phyloP scores from a whole-genome alignment of 2,329 filamentous ascomycete genomes.

The Trichoderma koningii region DNA sequence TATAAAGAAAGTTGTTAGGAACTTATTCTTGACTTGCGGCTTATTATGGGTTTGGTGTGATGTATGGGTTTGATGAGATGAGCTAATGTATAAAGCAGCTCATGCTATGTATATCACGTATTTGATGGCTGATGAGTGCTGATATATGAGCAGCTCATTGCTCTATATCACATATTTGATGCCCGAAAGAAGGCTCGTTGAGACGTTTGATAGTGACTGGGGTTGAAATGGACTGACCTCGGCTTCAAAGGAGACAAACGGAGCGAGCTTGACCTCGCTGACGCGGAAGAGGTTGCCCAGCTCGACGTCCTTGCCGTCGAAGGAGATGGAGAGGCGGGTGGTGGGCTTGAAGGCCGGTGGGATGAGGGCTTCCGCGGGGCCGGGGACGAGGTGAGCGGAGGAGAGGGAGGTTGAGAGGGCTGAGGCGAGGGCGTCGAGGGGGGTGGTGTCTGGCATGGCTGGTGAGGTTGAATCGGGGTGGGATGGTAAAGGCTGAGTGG shows the following conservation, averaged over 20 bases:
- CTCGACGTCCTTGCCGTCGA: constrained; percentile 39
- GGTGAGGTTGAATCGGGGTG: too few relatives aligned
- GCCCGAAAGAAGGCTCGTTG: not conserved
- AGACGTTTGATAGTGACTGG: too few relatives aligned
- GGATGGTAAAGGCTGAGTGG: too few relatives aligned
- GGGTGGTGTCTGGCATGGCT: not conserved
- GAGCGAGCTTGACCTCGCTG: constrained; percentile 42
- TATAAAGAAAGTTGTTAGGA: too few relatives aligned
- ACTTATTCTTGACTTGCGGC: too few relatives aligned
- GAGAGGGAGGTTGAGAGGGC: constrained; percentile 38
- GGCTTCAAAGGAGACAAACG: constrained; percentile 41
- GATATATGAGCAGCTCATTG: too few relatives aligned
- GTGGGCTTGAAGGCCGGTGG: constrained; percentile 47
- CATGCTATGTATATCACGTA: too few relatives aligned
- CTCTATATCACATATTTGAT: not conserved
- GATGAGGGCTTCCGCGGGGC: constrained; percentile 45
- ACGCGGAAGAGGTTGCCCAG: constrained; percentile 46
- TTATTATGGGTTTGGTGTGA: too few relatives aligned
- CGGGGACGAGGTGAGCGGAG: constrained; percentile 46
- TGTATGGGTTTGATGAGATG: too few relatives aligned
- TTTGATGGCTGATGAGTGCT: too few relatives aligned
- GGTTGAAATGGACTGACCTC: constrained; percentile 34
- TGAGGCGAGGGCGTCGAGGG: constrained; percentile 29
- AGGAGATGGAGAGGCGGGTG: constrained; percentile 43
- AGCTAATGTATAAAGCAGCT: too few relatives aligned